A percentile compares a stretch with the other conserved stretches of the same genome.
These are phyloP conservation scores for Croton laevigatus DNA, from an alignment of 441 rosid species.

Conservation along the genomic window DNA sequence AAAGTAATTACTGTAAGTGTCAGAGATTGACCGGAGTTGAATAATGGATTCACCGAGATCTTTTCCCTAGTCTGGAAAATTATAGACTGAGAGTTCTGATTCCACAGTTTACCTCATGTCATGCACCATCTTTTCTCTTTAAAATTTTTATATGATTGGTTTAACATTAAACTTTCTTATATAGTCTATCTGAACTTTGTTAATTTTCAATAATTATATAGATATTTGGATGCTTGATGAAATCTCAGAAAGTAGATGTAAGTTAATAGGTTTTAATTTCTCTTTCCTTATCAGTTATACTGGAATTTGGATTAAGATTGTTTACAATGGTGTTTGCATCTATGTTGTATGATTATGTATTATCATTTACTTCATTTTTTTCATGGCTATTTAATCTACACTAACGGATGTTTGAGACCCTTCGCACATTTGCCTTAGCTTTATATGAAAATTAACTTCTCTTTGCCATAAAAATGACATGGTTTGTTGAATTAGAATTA, in stretches of 20 bases:
- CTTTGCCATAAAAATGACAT: background rate
- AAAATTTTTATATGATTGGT: background rate
- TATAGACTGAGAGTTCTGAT: background rate
- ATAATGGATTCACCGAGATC: background rate
- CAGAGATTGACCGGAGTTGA: background rate
- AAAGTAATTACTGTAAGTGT: background rate
- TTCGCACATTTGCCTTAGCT: background rate
- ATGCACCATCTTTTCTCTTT: background rate
- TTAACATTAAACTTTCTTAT: background rate
- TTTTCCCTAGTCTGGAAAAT: background rate
- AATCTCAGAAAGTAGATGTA: background rate
- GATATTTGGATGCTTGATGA: background rate
- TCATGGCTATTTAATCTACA: background rate
- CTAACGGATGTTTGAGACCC: background rate
- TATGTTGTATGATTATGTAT: background rate
- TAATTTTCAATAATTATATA: background rate
- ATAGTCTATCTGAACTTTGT: background rate
- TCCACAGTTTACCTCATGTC: background rate
- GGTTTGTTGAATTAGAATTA: background rate
- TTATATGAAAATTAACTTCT: background rate
- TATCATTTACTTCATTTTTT: background rate
- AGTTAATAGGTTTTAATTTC: background rate
- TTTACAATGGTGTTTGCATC: background rate
- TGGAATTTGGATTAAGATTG: background rate
- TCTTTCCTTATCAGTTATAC: background rate